Base-by-base conservation (phyloP, 1,139 yeast species). In the Yamadazyma sp. region DNA sequence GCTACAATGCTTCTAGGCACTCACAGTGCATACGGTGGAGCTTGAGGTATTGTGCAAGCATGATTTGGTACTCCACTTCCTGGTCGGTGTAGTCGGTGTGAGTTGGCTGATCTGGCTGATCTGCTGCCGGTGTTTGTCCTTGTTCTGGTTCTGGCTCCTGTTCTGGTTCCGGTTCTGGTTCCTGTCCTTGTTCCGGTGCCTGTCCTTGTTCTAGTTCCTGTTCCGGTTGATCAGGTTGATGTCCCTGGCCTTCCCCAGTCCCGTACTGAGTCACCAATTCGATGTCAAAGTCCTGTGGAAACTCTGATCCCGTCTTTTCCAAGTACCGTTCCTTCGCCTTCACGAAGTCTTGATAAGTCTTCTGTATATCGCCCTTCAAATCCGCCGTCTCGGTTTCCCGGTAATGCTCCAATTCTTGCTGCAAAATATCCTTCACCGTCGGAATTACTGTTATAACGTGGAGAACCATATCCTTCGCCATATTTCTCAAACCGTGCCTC, bases 381-480 rank as follows among this genome's bases (percentile, higher is more conserved):
- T 51, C 60, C 1, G 44, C 46, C 25, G 49, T 39, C 42, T 63
- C 67, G 8, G 25, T 35, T 8, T 30, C 29, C 33, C 55, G 53
- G 61, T 59, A 58, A 7, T 28, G 20, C 11, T 52, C 51, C 14
- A 54, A 14, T 30, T 47, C 53, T 11, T 36, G 47, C 22, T 44
- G 36, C 2, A 63, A 40, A 15, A 39, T 38, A 2, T 31, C 18
- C 16, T 52, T 53, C 7, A 53, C 44, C 0, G 58, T 48, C 2
- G 66, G 67, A 12, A 54, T 22, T 5, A 60, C 23, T 2, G 63
- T 48, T 11, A 61, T 37, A 1, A 51, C 8, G 17, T 45, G 46
- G 23, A 66, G 41, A n/a, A 59, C 33, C 0, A 39, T 10, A 40
- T 61, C 66, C 38, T 59, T 63, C 45, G 53, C 47, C 5, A 54